These are phyloP conservation scores for Ilyonectria mors-panacis DNA, from an alignment of 2,329 filamentous ascomycete species.

Conservation along the genomic window DNA sequence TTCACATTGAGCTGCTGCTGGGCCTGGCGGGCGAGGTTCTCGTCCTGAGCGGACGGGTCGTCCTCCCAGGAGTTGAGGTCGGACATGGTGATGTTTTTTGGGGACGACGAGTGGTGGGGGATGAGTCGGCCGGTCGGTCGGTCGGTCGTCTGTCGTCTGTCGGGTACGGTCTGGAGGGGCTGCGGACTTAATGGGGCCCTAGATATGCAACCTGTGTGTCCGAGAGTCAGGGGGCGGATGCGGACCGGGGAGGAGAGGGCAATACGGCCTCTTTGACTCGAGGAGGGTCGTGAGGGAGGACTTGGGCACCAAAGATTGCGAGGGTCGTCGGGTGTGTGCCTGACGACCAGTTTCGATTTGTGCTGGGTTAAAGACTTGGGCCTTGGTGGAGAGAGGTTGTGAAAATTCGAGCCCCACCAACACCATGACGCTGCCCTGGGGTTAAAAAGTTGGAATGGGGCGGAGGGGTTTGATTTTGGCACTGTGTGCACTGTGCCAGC, in stretches of 20 bases:
- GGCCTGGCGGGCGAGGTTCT: conserved; percentile 82
- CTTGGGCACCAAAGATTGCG: conserved; percentile 46
- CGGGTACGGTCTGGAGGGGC: conserved; percentile 37
- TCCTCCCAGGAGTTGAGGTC: conserved; percentile 97
- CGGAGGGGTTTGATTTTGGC: conserved; percentile 14
- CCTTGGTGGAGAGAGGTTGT: conserved; percentile 51
- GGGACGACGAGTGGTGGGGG: conserved; percentile 28
- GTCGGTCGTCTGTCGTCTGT: conserved; percentile 32
- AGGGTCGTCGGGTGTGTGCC: conserved; percentile 40
- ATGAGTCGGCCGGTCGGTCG: conserved; percentile 35
- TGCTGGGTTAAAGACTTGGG: conserved; percentile 38
- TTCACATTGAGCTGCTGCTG: conserved; percentile 84
- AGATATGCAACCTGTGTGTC: conserved; percentile 29
- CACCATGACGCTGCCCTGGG: conserved; percentile 49
- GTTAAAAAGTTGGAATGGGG: conserved; percentile 44
- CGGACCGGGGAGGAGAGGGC: conserved; percentile 14
- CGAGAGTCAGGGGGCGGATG: conserved; percentile 23
- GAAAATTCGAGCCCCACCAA: conserved; percentile 60
- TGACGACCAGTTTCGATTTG: conserved; percentile 44
- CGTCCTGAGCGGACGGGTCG: conserved; percentile 83
- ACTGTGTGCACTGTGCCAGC: conserved; percentile 24
- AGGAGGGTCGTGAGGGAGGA: conserved; percentile 21
- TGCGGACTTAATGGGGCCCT: conserved; percentile 33
- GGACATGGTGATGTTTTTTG: conserved; percentile 73
- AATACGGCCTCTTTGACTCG: conserved; percentile 23